Evolutionary conservation across 2,329 filamentous ascomycete species (phyloP).

Genomic region (Sclerotinia spermophila): DNA sequence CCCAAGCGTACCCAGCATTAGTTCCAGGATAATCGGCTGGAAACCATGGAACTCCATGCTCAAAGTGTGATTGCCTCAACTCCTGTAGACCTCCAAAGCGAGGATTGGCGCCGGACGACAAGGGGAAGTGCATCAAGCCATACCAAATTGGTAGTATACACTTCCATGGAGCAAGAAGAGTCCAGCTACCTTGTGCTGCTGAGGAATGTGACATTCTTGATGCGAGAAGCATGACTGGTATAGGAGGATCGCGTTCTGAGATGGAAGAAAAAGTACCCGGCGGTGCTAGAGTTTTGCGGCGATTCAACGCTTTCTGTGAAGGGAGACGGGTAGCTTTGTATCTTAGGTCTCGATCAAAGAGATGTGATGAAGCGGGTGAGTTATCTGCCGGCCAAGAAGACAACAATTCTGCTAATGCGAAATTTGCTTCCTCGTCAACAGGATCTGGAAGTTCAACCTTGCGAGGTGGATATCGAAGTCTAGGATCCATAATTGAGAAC

Average conservation of each 20-base stretch:
- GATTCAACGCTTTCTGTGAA: conserved; percentile 77
- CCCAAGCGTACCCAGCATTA: conserved; percentile 74
- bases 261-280: conserved; percentile 61
- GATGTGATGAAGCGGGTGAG: conserved; percentile 43
- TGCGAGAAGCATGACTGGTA: conserved; percentile 71
- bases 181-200: conserved; percentile 69
- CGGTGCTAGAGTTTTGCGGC: conserved; percentile 60
- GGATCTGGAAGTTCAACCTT: conserved; percentile 44
- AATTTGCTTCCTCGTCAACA: conserved; percentile 38
- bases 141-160: conserved; percentile 86
- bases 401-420: conserved; percentile 55
- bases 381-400: conserved; percentile 65
- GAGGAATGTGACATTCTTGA: conserved; percentile 48
- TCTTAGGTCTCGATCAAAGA: conserved; percentile 69
- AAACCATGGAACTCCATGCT: conserved; percentile 76
- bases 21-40: conserved; percentile 82
- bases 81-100: conserved; percentile 80
- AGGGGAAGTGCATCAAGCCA: conserved; percentile 74
- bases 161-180: conserved; percentile 82
- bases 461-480: conserved; percentile 71
- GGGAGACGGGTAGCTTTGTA: conserved; percentile 63
- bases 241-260: conserved; percentile 62
- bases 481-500: conserved; percentile 75
- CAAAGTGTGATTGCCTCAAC: conserved; percentile 74
- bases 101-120: conserved; percentile 75